Conservation (phyloP, 257 asterid genomes). For the Eustoma russellianum region DNA sequence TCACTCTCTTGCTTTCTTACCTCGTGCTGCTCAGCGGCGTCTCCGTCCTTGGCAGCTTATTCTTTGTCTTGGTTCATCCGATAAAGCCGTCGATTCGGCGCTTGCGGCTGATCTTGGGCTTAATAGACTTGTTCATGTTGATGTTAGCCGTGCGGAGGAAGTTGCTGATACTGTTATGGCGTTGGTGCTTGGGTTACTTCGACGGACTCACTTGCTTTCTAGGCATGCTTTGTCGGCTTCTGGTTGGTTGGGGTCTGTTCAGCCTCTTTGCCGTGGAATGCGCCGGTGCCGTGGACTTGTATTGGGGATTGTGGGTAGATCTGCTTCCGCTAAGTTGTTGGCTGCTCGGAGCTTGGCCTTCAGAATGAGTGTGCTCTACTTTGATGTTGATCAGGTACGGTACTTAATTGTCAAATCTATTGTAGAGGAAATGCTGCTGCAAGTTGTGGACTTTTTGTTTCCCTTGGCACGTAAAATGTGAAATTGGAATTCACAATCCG, state of each 20-base stretch:
- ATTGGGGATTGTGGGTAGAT: constrained; percentile 90
- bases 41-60: constrained; percentile 94
- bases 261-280: constrained; percentile 98
- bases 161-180: constrained; percentile 99
- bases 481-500: no score
- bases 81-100: constrained; percentile 76
- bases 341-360: constrained; percentile 89
- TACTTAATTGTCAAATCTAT: no score
- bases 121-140: constrained; percentile 70
- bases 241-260: constrained; percentile 98
- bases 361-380: constrained; percentile 91
- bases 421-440: no score
- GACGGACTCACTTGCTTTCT: constrained; percentile 92
- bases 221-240: constrained; percentile 85
- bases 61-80: constrained; percentile 92
- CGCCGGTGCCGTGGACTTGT: constrained; percentile 69
- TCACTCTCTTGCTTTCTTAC: constrained; percentile 93
- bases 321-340: constrained; percentile 91
- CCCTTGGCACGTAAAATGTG: no score
- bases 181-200: constrained; percentile 67
- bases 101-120: constrained; percentile 81
- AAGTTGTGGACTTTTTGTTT: no score
- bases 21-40: constrained; percentile 97
- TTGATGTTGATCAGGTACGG: constrained; percentile 73
- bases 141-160: constrained; percentile 90